Evolutionary conservation across 139 green algal genomes (phyloP), one percentile per base, ranked within the genome.

Genomic region (Chlorokybus atmophyticus): DNA sequence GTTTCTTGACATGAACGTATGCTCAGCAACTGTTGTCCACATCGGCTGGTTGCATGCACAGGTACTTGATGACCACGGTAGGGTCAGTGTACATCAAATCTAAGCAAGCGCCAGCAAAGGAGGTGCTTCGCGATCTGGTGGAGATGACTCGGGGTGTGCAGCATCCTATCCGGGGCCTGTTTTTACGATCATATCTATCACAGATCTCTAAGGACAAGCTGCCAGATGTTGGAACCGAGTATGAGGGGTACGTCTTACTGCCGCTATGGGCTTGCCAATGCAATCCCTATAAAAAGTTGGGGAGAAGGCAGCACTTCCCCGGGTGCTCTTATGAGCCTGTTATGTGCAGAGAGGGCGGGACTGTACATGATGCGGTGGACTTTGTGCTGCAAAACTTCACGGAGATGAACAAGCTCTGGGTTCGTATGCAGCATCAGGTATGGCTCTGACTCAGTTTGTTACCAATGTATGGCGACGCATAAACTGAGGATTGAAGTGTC

Each of bases 321-420:
- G n/a, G n/a, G n/a, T n/a, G n/a, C n/a, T n/a, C n/a, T n/a, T n/a
- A n/a, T n/a, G n/a, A n/a, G n/a, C n/a, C n/a, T n/a, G n/a, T n/a
- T n/a, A n/a, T 47, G 19, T 47, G 19, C 44, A 70, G 62, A 19
- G 61, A 66, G 23, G 80, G 81, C 6, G 86, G 85, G 42, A 66
- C 74, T 59, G 82, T 94, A 29, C 53, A 73, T 21, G 87, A 97
- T 59, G 84, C 90, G 1, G 62, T 96, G 2, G 85, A 95, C 53
- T 97, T 99, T 63, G 63, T 96, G 57, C 77, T 98, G 31, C 72
- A 83, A 50, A 98, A 98, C 72, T 99, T 98, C 68, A 93, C 87
- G 1, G 91, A 97, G 66, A 97, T 96, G 87, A 99, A 99, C 82
- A 96, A 96, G 82, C 84, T 99, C 59, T 99, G 86, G 86, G 85